These are phyloP conservation scores for Triadica sebifera DNA, from an alignment of 345 rosid genomes.

Conservation along the genomic window DNA sequence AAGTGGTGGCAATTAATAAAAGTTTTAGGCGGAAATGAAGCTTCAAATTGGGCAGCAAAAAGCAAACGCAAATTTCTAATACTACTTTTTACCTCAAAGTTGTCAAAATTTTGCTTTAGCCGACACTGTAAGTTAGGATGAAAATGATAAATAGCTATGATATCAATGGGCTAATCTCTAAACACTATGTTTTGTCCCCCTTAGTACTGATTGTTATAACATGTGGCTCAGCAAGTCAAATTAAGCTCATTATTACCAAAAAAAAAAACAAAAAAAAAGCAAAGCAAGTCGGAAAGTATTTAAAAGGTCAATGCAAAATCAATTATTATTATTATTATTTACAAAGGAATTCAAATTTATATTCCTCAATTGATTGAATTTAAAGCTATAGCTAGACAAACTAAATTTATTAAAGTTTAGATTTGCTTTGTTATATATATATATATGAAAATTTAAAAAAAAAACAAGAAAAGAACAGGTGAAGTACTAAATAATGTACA, in stretches of 20 bases:
- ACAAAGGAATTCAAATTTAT: no score
- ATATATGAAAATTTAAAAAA: not conserved
- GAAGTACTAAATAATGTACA: not conserved
- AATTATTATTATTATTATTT: no score
- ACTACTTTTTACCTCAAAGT: not conserved
- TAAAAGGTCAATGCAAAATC: no score
- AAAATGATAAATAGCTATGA: not conserved
- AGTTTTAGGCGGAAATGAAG: not conserved
- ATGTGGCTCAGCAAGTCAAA: slow-evolving; percentile 18
- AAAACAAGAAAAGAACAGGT: no score
- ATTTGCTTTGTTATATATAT: no score
- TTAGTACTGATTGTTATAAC: not conserved
- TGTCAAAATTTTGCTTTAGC: not conserved
- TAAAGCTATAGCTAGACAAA: no score
- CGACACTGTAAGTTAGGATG: not conserved
- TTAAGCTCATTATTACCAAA: slow-evolving; percentile 1
- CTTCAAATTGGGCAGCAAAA: not conserved
- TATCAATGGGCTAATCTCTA: not conserved
- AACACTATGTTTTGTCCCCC: slow-evolving; percentile 12
- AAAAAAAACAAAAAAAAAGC: no score
- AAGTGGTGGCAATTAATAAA: no score
- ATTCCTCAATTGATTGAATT: no score
- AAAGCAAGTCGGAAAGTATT: not conserved
- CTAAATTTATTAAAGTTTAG: no score
- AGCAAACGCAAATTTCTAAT: no score